Evolutionary conservation across 2,329 filamentous ascomycete species (phyloP).

Genomic region (Coleophoma crateriformis): DNA sequence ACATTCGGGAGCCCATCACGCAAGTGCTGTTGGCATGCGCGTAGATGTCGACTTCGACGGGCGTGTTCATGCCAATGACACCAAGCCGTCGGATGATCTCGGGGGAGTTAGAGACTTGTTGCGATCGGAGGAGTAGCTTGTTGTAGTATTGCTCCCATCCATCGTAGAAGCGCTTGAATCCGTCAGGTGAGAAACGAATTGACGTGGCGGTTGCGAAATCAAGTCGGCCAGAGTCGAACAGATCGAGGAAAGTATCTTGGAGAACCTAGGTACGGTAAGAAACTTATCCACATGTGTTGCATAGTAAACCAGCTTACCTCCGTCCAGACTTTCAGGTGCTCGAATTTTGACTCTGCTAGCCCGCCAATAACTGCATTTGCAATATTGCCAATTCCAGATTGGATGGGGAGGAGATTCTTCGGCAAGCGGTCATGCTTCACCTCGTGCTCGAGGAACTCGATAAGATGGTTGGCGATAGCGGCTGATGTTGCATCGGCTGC

Average conservation of each 20-base stretch:
- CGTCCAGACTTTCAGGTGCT: conserved; percentile 87
- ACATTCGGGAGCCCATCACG: conserved; percentile 83
- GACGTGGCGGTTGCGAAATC: conserved; percentile 89
- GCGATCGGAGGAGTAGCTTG: conserved; percentile 81
- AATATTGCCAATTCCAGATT: conserved; percentile 89
- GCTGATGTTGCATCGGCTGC: conserved; percentile 68
- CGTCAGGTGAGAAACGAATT: conserved; percentile 85
- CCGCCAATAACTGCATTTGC: conserved; percentile 88
- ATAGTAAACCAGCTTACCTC: conserved; percentile 36
- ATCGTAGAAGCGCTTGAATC: conserved; percentile 86
- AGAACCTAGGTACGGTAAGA: conserved; percentile 45
- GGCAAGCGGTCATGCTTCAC: conserved; percentile 74
- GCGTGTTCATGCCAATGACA: conserved; percentile 92
- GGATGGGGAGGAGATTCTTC: conserved; percentile 69
- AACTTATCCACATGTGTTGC: background rate
- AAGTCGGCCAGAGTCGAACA: conserved; percentile 82
- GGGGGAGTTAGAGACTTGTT: conserved; percentile 82
- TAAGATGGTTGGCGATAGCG: conserved; percentile 72
- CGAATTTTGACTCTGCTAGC: conserved; percentile 74
- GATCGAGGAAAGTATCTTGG: conserved; percentile 87
- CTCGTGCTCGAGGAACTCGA: conserved; percentile 83
- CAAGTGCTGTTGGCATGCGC: conserved; percentile 88
- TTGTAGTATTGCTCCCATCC: conserved; percentile 75
- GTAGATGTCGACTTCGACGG: conserved; percentile 91
- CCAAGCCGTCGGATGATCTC: conserved; percentile 86